Evolutionary conservation across 345 rosid genomes (phyloP), one percentile per base, ranked within the genome.

Genomic region (Eucalyptus dawsonii): DNA sequence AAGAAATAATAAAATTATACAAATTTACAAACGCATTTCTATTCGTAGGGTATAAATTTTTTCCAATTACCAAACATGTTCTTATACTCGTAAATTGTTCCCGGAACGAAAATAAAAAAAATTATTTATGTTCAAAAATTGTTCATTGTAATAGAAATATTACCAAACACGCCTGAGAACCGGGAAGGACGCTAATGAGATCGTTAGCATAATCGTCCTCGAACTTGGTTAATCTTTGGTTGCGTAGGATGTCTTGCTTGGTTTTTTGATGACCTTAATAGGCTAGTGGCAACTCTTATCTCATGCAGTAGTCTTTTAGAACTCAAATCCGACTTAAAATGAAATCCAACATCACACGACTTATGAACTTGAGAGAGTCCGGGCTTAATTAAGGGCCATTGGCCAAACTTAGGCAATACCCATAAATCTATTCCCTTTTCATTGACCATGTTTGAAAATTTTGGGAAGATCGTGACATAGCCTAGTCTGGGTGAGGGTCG

Each of bases 141-240:
- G 1, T 14, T 50, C 3, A 0, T 14, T 1, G 3, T 3, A 50
- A 50, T 0, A 50, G 7, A 50, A 50, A 50, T 1, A 7, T 50
- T 50, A 14, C 1, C 7, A 50, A 50, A n/a, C n/a, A n/a, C n/a
- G n/a, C n/a, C n/a, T n/a, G n/a, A n/a, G n/a, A n/a, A n/a, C n/a
- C n/a, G n/a, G n/a, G 14, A 60, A 60, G 4, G 14, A 11, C 0
- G 15, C 29, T 60, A 60, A 11, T 60, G 13, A 24, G 29, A 60
- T 11, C 7, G 14, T 27, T 25, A 60, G 29, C 29, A 27, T 25
- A 60, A 60, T 60, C 4, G 4, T 12, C 67, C 31, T 5, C n/a
- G 7, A 60, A 60, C 7, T 25, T 11, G 7, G 24, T 53, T 53
- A 60, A 25, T 60, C 14, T 58, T 13, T 60, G 13, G n/a, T 60